A percentile compares a stretch with the other conserved stretches of the same genome.
phyloP scores from a whole-genome alignment of 345 rosid species.

The Bruguiera parviflora region DNA sequence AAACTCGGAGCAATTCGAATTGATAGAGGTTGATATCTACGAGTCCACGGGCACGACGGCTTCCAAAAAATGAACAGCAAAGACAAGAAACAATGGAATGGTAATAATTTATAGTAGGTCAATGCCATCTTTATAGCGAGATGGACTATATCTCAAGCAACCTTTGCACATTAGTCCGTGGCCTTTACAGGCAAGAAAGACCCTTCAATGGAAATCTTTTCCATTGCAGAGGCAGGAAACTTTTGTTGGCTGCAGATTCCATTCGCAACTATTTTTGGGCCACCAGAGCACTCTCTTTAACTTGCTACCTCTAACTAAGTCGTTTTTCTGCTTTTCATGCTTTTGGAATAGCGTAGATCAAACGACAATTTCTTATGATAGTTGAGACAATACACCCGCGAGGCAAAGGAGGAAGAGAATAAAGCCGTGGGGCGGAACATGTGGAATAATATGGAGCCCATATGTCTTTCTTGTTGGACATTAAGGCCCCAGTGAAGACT shows the following conservation, averaged over 20 bases:
- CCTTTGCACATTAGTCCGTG: slow-evolving; percentile 13
- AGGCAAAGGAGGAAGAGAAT: not conserved
- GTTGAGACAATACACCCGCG: no score
- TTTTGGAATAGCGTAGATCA: slow-evolving; percentile 17
- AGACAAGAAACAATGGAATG: no score
- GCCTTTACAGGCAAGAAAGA: slow-evolving; percentile 36
- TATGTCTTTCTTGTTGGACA: not conserved
- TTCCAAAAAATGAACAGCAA: no score
- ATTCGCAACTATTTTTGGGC: not conserved
- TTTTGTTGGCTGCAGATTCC: slow-evolving; percentile 16
- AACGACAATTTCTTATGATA: no score
- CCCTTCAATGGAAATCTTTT: slow-evolving; percentile 2
- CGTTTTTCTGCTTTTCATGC: not conserved
- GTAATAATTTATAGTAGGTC: no score
- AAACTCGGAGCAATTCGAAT: no score
- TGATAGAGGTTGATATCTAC: no score
- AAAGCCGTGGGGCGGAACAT: not conserved
- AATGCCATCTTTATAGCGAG: no score
- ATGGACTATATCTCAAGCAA: not conserved
- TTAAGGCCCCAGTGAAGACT: no score
- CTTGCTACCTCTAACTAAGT: not conserved
- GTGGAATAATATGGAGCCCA: not conserved
- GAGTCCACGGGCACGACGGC: no score
- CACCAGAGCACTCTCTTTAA: not conserved
- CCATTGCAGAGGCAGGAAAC: not conserved